These are phyloP conservation scores for Toxoplasma gondii DNA, from an alignment of 169 alveolate species.

Conservation along the genomic window DNA sequence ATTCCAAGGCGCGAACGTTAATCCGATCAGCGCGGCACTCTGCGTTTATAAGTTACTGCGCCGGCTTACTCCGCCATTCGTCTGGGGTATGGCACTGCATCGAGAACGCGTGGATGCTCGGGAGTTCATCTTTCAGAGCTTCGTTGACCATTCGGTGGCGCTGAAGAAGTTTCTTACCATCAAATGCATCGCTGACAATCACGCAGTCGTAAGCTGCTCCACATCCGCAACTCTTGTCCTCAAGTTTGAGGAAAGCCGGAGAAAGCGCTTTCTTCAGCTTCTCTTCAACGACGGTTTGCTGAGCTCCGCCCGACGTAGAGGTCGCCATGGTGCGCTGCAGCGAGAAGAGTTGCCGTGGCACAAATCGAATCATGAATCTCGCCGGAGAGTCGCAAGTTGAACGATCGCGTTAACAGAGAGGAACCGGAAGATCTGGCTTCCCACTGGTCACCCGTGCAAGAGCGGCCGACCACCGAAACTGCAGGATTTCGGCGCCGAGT, in stretches of 20 bases:
- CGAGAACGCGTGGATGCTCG: slow-evolving; percentile 64
- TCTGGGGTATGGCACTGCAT: slow-evolving; percentile 63
- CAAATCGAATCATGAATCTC: background rate
- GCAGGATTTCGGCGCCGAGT: no score
- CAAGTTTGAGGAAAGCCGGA: slow-evolving; percentile 27
- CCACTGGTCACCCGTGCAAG: no score
- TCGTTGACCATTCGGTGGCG: slow-evolving; percentile 61
- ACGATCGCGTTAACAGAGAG: background rate
- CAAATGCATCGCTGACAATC: slow-evolving; percentile 35
- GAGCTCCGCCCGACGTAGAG: background rate
- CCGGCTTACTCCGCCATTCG: slow-evolving; percentile 36
- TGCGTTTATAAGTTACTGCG: background rate
- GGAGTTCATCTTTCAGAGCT: slow-evolving; percentile 24
- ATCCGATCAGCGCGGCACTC: background rate
- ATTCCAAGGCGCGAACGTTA: no score
- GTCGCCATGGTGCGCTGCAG: slow-evolving; percentile 5
- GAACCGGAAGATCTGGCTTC: background rate
- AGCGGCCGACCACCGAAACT: no score
- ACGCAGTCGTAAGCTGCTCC: slow-evolving; percentile 61
- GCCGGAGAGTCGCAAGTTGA: background rate
- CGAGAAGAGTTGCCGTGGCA: background rate
- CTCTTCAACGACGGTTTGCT: slow-evolving; percentile 6
- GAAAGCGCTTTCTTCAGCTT: slow-evolving; percentile 34
- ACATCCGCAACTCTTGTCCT: slow-evolving; percentile 60
- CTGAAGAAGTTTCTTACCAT: slow-evolving; percentile 39